A percentile compares a stretch with the other conserved stretches of the same genome.
phyloP scores from a whole-genome alignment of 2,329 filamentous ascomycete genomes.

The Apiospora hydei region DNA sequence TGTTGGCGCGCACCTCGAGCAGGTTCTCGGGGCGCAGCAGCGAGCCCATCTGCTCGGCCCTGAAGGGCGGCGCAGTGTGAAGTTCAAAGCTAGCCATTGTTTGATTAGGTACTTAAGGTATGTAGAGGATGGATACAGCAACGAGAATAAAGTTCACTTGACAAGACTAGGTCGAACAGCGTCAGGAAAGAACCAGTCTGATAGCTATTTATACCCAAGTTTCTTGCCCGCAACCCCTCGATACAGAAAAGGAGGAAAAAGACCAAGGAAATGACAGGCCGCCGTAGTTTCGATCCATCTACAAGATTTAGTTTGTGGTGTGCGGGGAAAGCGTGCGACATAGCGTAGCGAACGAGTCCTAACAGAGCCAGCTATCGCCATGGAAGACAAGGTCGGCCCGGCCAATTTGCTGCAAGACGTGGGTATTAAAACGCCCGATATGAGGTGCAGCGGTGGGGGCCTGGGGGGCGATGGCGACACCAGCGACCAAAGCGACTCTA shows the following conservation, averaged over 20 bases:
- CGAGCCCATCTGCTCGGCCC: conserved; percentile 79
- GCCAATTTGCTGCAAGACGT: conserved; percentile 11
- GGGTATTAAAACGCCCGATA: conserved; percentile 15
- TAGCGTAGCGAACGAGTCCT: background rate
- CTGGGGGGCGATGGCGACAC: background rate
- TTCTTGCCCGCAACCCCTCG: background rate
- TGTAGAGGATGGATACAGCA: background rate
- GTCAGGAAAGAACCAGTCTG: background rate
- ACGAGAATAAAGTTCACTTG: background rate
- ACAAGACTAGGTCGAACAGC: background rate
- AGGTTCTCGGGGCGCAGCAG: conserved; percentile 73
- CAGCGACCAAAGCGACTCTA: background rate
- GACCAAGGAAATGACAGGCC: background rate
- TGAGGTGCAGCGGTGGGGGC: background rate
- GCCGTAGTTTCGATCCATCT: conserved; percentile 15
- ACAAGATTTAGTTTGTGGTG: conserved; percentile 11
- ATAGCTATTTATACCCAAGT: background rate
- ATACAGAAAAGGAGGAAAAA: background rate
- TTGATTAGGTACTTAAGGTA: background rate
- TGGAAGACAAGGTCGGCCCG: conserved; percentile 4
- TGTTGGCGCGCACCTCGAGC: conserved; percentile 64
- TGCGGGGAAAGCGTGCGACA: background rate
- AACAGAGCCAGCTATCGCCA: conserved; percentile 1
- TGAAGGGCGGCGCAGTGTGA: conserved; percentile 61
- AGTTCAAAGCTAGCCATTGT: conserved; percentile 21